Conservation (phyloP, 2,329 filamentous ascomycete genomes). For the Chaetothyriales sp. region DNA sequence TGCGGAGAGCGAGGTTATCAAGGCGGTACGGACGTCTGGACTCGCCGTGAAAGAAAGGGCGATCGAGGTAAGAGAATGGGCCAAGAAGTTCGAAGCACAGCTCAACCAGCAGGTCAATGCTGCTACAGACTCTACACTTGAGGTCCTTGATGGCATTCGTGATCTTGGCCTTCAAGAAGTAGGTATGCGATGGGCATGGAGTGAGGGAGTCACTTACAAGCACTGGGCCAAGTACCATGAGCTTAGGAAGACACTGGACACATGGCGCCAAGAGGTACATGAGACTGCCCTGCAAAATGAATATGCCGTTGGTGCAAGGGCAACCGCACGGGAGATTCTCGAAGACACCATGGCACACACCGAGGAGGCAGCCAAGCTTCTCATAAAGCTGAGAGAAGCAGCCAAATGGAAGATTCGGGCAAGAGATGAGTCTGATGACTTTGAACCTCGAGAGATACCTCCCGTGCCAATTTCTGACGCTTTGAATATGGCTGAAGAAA, state of each 20-base stretch:
- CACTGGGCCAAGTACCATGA: conserved; percentile 94
- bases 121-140: conserved; percentile 64
- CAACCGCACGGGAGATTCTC: conserved; percentile 54
- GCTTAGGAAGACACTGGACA: conserved; percentile 64
- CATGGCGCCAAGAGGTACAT: conserved; percentile 73
- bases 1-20: conserved; percentile 37
- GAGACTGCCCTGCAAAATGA: conserved; percentile 60
- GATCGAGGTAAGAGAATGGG: conserved; percentile 63
- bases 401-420: conserved; percentile 69
- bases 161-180: conserved; percentile 80
- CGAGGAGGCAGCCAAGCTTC: conserved; percentile 61
- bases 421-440: conserved; percentile 61
- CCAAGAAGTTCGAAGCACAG: conserved; percentile 53
- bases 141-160: conserved; percentile 67
- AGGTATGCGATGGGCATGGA: conserved; percentile 87
- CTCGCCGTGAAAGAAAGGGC: conserved; percentile 61
- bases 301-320: conserved; percentile 51
- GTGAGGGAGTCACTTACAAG: conserved; percentile 88
- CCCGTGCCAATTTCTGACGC: conserved; percentile 31
- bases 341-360: conserved; percentile 67
- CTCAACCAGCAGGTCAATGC: conserved; percentile 53
- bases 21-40: conserved; percentile 51
- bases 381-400: conserved; percentile 67
- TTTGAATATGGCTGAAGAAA: conserved; percentile 19
- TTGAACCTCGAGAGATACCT: conserved; percentile 52